A percentile compares a stretch with the other conserved stretches of the same genome.
phyloP scores from a whole-genome alignment of 164 flowering plant species.

The Kingdonia uniflora region DNA sequence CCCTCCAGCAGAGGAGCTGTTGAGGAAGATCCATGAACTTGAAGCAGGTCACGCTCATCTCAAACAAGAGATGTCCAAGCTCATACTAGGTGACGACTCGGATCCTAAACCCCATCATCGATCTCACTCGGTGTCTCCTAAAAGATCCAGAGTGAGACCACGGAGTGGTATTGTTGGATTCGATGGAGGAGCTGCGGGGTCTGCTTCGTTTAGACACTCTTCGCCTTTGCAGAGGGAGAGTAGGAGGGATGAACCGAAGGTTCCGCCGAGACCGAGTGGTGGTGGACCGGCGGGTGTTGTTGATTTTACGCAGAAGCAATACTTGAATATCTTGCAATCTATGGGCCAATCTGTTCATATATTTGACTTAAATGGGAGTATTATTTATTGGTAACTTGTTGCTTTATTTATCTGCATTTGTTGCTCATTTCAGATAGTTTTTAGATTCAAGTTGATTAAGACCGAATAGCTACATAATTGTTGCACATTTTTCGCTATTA shows the following conservation, averaged over 20 bases:
- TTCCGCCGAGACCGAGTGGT: conserved; percentile 12
- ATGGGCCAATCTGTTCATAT: conserved; percentile 91
- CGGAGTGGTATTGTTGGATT: conserved; percentile 15
- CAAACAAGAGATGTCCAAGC: conserved; percentile 66
- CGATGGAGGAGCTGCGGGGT: conserved; percentile 22
- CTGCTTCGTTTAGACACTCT: conserved; percentile 55
- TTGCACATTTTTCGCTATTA: not conserved
- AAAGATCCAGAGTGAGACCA: conserved; percentile 29
- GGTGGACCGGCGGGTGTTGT: conserved; percentile 41
- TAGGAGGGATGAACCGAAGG: conserved; percentile 23
- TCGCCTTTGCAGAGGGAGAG: conserved; percentile 86
- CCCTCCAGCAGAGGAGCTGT: conserved; percentile 57
- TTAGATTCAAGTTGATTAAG: not conserved
- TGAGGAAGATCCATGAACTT: conserved; percentile 74
- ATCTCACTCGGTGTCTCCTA: conserved; percentile 19
- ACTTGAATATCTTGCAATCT: conserved; percentile 76
- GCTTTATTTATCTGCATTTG: not conserved
- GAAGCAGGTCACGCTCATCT: conserved; percentile 74
- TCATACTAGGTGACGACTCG: conserved; percentile 21
- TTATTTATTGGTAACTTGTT: conserved; percentile 75
- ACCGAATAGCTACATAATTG: not conserved
- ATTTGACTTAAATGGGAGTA: conserved; percentile 41
- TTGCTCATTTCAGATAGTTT: not conserved
- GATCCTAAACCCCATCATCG: conserved; percentile 23
- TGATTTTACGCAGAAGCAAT: conserved; percentile 56